These are phyloP conservation scores for Paecilomyces formosus DNA, from an alignment of 2,329 filamentous ascomycete species.

Conservation along the genomic window DNA sequence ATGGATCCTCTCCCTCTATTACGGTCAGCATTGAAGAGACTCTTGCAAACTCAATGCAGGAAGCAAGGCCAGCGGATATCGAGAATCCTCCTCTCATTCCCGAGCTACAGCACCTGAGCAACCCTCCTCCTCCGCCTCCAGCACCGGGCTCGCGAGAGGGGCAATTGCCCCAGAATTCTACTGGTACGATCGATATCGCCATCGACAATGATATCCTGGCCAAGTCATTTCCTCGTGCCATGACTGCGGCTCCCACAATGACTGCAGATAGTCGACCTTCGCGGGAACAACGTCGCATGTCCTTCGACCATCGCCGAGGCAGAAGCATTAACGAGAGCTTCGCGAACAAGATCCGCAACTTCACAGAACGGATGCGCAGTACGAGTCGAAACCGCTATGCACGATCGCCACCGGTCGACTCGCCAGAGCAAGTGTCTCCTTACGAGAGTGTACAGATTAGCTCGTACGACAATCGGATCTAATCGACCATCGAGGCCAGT, in stretches of 20 bases:
- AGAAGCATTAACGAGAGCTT: slow-evolving; percentile 53
- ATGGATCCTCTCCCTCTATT: slow-evolving; percentile 28
- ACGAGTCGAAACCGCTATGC: slow-evolving; percentile 44
- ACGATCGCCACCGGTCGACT: slow-evolving; percentile 36
- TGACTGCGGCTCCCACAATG: slow-evolving; percentile 27
- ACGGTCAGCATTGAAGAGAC: slow-evolving; percentile 50
- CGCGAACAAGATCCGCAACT: slow-evolving; percentile 45
- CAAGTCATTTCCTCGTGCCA: slow-evolving; percentile 24
- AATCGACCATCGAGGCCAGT: not conserved
- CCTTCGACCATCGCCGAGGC: slow-evolving; percentile 43
- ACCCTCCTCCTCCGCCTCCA: slow-evolving; percentile 46
- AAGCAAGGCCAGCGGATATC: slow-evolving; percentile 4
- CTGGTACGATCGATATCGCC: slow-evolving; percentile 32
- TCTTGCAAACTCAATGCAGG: slow-evolving; percentile 21
- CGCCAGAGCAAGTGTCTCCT: slow-evolving; percentile 14
- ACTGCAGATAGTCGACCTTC: slow-evolving; percentile 16
- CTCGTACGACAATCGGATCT: slow-evolving; percentile 7
- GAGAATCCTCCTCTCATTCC: slow-evolving; percentile 46
- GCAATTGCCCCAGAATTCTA: slow-evolving; percentile 26
- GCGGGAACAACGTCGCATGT: slow-evolving; percentile 33
- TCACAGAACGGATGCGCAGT: slow-evolving; percentile 54
- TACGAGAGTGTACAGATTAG: slow-evolving; percentile 22
- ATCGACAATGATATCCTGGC: slow-evolving; percentile 34
- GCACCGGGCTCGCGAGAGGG: slow-evolving; percentile 24
- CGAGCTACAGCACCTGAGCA: slow-evolving; percentile 54